Percentiles rank a stretch among this genome's conserved stretches.
Evolutionary conservation across 2,329 filamentous ascomycete genomes (phyloP).

Genomic region (Blumeria hordei): DNA sequence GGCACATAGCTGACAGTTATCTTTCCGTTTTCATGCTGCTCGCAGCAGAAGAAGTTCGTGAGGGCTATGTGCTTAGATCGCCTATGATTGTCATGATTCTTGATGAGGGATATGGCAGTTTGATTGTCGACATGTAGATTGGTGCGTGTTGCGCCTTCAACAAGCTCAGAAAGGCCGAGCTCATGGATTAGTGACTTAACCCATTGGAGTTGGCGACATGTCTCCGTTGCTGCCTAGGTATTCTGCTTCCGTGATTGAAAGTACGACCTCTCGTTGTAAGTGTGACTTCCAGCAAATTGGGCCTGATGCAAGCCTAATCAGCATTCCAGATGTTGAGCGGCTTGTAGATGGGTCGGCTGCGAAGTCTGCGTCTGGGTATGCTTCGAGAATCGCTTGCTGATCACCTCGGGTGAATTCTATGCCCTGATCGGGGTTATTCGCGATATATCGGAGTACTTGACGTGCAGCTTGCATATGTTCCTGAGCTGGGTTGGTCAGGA

Average conservation of each 20-base stretch:
- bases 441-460: not conserved
- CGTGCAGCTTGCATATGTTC: not conserved
- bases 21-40: not conserved
- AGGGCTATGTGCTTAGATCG: not conserved
- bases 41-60: not conserved
- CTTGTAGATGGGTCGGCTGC: not conserved
- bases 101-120: not conserved
- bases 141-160: not conserved
- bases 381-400: not conserved
- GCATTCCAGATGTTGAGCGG: not conserved
- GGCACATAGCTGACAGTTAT: too few relatives aligned
- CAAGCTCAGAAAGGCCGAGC: not conserved
- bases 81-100: too few relatives aligned
- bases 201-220: not conserved
- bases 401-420: not conserved
- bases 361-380: not conserved
- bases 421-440: not conserved
- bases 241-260: not conserved
- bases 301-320: not conserved
- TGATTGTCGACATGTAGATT: not conserved
- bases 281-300: not conserved
- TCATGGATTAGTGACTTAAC: not conserved
- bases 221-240: not conserved
- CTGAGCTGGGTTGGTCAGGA: not conserved
- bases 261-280: not conserved